A percentile compares a stretch with the other conserved stretches of the same genome.
phyloP scores from a whole-genome alignment of 306 rosid species.

The Casuarina glauca region DNA sequence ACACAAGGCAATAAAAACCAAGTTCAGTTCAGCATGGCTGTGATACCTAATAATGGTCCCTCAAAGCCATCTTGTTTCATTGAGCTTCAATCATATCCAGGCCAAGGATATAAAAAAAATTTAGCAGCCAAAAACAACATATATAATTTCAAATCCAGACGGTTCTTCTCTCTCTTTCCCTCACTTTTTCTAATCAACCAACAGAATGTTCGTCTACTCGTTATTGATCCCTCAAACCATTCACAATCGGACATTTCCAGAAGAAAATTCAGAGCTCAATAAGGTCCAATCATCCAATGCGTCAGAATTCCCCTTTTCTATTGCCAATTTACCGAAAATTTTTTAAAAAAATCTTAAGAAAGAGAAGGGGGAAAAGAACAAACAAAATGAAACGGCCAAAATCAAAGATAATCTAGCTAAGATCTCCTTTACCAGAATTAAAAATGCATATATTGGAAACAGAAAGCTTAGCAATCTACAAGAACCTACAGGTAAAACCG shows the following conservation, averaged over 20 bases:
- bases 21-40: not conserved
- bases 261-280: conserved; percentile 14
- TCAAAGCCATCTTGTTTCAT: no score
- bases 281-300: conserved; percentile 1
- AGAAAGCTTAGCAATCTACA: not conserved
- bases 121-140: not conserved
- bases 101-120: not conserved
- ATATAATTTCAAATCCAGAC: not conserved
- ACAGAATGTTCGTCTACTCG: not conserved
- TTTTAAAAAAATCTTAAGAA: not conserved
- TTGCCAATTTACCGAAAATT: conserved; percentile 1
- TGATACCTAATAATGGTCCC: not conserved
- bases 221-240: not conserved
- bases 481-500: conserved; percentile 42
- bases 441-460: not conserved
- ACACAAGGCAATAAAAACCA: not conserved
- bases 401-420: not conserved
- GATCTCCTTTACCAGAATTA: not conserved
- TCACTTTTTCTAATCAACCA: conserved; percentile 14
- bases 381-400: not conserved
- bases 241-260: conserved; percentile 1
- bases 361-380: no score
- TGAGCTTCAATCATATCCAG: not conserved
- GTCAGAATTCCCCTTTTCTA: conserved; percentile 3
- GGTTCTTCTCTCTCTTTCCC: not conserved